Percentiles rank a stretch among this genome's conserved stretches.
Evolutionary conservation across 2,329 filamentous ascomycete species (phyloP).

Genomic region (Talaromyces rugulosus): DNA sequence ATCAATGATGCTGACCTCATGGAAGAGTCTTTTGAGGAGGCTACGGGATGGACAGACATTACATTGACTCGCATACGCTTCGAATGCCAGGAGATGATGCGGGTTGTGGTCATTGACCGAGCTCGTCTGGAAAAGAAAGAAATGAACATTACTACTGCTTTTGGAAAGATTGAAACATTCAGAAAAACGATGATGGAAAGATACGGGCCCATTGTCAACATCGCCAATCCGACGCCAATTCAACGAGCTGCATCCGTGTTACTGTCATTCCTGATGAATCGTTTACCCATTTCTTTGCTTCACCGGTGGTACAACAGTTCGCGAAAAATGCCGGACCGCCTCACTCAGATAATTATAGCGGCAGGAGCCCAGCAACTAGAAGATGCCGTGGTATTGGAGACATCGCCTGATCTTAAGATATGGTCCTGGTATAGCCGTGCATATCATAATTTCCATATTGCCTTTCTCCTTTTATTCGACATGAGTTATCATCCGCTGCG

Average conservation of each 20-base stretch:
- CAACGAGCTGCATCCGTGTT: conserved; percentile 62
- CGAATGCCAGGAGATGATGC: conserved; percentile 69
- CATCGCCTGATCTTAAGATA: conserved; percentile 45
- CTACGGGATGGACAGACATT: conserved; percentile 61
- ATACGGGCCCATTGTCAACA: conserved; percentile 61
- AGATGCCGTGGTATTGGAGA: conserved; percentile 52
- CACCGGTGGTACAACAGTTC: conserved; percentile 60
- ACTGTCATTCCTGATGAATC: conserved; percentile 60
- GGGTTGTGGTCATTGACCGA: conserved; percentile 66
- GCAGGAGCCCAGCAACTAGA: conserved; percentile 55
- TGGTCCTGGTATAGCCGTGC: conserved; percentile 72
- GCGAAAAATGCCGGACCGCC: conserved; percentile 44
- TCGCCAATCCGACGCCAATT: conserved; percentile 48
- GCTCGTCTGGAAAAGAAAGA: conserved; percentile 59
- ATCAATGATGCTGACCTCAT: conserved; percentile 62
- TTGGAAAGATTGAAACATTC: conserved; percentile 67
- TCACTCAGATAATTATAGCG: conserved; percentile 61
- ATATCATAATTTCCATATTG: conserved; percentile 68
- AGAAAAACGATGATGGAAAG: conserved; percentile 60
- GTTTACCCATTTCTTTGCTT: conserved; percentile 63
- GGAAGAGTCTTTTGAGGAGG: conserved; percentile 23
- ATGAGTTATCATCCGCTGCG: conserved; percentile 57
- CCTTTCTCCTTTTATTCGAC: conserved; percentile 65
- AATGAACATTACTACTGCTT: conserved; percentile 58
- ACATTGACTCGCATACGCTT: conserved; percentile 66